Base-by-base conservation (phyloP, 2,329 filamentous ascomycete genomes). In the Alternaria postmessia region DNA sequence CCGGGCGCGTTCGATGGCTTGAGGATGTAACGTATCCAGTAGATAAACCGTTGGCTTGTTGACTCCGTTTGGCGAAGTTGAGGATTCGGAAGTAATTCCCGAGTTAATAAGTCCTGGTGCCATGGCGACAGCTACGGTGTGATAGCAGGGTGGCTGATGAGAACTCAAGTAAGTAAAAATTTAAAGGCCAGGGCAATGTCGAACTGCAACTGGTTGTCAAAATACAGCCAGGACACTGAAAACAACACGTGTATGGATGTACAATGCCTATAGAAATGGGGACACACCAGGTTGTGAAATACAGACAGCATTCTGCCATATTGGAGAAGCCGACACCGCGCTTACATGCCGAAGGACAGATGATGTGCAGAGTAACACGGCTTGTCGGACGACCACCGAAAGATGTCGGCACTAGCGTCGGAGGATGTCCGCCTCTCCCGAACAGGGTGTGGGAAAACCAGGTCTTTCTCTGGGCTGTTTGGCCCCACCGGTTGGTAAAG, bases 11-110 rank as follows among this genome's bases (percentile, higher is more conserved):
- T 68, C 66, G 5, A 77, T 62, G 5, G 80, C 81, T 36, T 70
- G 57, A 0, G 77, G 75, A 51, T 81, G 79, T 51, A 81, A 80
- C 3, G 44, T 63, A 43, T 83, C 80, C 4, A 83, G 66, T 0
- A 82, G 60, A 49, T 81, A 82, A 9, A 82, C 73, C 2, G 75
- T 81, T 1, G 77, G 78, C 70, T 80, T 69, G 20, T 43, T 22
- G 7, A 16, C 3, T 3, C 22, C 11, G 14, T 22, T 43, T 5
- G 41, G 22, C 41, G 41, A 22, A 24, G 41, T 12, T 14, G 41
- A 43, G 4, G 41, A 9, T 5, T 20, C 20, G 11, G 22, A 22
- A 5, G 12, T n/a, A n/a, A 11, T 20, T 22, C 8, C 41, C 24
- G 41, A 24, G 2, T 43, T 14, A 22, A 43, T n/a, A 3, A 43